Conservation (phyloP, 2,329 filamentous ascomycete genomes). For the Cladosporium sp. region DNA sequence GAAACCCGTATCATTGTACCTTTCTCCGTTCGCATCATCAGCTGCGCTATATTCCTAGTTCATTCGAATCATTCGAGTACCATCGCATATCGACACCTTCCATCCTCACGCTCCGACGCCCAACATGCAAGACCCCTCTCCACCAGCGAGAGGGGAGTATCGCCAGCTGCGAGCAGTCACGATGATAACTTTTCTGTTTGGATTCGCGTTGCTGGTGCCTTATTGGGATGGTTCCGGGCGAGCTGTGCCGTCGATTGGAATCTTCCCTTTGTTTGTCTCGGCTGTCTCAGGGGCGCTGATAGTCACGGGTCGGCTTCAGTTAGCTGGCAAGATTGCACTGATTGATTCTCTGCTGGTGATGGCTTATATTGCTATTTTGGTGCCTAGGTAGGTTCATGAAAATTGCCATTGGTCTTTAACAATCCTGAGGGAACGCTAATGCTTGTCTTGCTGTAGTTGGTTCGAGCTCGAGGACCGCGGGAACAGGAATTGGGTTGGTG, state of each 20-base stretch:
- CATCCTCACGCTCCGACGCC: not conserved
- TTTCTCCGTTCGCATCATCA: not conserved
- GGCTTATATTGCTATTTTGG: not conserved
- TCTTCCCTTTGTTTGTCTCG: not conserved
- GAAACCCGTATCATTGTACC: not conserved
- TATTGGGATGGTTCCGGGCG: not conserved
- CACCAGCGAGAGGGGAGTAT: not conserved
- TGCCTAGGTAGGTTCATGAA: not conserved
- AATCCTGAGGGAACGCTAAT: not conserved
- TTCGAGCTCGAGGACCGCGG: not conserved
- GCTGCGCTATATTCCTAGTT: not conserved
- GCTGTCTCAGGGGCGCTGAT: not conserved
- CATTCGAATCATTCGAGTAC: not conserved
- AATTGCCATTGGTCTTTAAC: not conserved
- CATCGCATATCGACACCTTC: not conserved
- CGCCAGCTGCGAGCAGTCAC: not conserved
- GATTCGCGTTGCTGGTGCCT: not conserved
- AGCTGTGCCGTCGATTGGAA: not conserved
- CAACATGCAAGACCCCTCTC: not conserved
- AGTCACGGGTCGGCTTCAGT: not conserved
- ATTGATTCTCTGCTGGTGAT: not conserved
- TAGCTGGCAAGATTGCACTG: not conserved
- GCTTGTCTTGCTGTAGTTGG: not conserved
- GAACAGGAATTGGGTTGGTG: not conserved
- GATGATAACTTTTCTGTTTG: not conserved